Evolutionary conservation across 2,329 filamentous ascomycete genomes (phyloP), one percentile per base, ranked within the genome.

Genomic region (Aspergillus niger): DNA sequence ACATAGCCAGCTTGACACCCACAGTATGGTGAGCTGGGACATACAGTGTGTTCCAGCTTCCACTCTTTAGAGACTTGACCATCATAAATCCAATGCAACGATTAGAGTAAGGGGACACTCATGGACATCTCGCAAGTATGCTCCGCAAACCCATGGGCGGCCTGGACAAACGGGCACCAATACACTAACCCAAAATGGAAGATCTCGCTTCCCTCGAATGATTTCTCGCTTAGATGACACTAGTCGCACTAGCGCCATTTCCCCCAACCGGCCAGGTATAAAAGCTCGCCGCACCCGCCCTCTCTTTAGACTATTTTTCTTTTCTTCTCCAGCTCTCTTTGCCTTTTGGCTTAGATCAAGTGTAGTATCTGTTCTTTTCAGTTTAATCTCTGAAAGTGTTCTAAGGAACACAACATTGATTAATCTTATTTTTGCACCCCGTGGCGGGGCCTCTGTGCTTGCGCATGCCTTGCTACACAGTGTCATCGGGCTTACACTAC

Each of bases 291-390:
- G 30, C 36, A 62, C 69, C 65, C 13, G 55, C 55, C 5, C 49
- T 32, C 53, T 62, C 75, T 76, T 70, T 60, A 63, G 65, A 67
- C 15, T 15, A 53, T 73, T 76, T 74, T 73, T 74, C 71, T 72
- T 78, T 75, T 76, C 67, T 76, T 77, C 70, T 78, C 70, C 71
- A 80, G 79, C 79, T 81, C 78, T 79, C 76, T 77, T 79, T 79
- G 77, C 81, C 79, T 80, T 83, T 82, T 78, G 79, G 86, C 86
- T 90, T 90, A 91, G 89, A 91, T 92, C 89, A 91, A 91, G 89
- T 91, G 89, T 91, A 92, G 89, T 91, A 91, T 91, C 89, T 91
- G 89, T 92, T 92, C 90, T 92, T 92, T 90, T 91, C 88, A 93
- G 90, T 92, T 92, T 93, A 92, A 92, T 92, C 88, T 89, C 90